phyloP scores from a whole-genome alignment of 1,139 yeast species.

The Taiozyma sp. region DNA sequence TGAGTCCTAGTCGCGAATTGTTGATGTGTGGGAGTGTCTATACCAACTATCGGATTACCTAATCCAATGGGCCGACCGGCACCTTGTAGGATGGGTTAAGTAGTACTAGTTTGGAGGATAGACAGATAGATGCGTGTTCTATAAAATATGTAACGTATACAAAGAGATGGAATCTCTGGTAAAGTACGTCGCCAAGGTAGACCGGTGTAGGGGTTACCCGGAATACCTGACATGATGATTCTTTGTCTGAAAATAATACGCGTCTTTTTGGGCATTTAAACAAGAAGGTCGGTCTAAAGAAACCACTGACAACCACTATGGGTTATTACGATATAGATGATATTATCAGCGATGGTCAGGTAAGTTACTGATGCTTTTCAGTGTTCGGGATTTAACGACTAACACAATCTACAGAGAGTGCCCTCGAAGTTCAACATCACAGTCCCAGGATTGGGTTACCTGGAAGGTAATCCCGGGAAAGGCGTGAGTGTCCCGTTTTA shows the following conservation, averaged over 20 bases:
- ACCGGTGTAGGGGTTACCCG: no score
- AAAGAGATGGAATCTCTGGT: no score
- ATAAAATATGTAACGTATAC: no score
- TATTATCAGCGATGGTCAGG: slow-evolving; percentile 66
- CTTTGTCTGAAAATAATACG: not conserved
- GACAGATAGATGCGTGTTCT: no score
- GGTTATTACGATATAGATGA: slow-evolving; percentile 83
- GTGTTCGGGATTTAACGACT: not conserved
- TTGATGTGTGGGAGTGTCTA: no score
- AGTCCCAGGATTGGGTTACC: slow-evolving; percentile 80
- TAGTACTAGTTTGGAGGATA: no score
- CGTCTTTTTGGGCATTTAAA: not conserved
- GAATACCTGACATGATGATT: no score
- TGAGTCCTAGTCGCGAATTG: no score
- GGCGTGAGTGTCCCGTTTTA: slow-evolving; percentile 23
- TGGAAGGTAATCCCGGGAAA: slow-evolving; percentile 75
- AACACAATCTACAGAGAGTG: slow-evolving; percentile 39
- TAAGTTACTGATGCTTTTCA: slow-evolving; percentile 24
- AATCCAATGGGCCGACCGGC: no score
- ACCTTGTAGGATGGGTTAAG: no score
- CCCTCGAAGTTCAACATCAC: slow-evolving; percentile 76
- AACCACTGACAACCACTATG: slow-evolving; percentile 19
- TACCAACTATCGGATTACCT: no score
- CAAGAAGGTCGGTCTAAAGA: not conserved
- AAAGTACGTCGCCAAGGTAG: no score